These are phyloP conservation scores for Pyrus betulifolia DNA, from an alignment of 306 rosid genomes.

Conservation along the genomic window DNA sequence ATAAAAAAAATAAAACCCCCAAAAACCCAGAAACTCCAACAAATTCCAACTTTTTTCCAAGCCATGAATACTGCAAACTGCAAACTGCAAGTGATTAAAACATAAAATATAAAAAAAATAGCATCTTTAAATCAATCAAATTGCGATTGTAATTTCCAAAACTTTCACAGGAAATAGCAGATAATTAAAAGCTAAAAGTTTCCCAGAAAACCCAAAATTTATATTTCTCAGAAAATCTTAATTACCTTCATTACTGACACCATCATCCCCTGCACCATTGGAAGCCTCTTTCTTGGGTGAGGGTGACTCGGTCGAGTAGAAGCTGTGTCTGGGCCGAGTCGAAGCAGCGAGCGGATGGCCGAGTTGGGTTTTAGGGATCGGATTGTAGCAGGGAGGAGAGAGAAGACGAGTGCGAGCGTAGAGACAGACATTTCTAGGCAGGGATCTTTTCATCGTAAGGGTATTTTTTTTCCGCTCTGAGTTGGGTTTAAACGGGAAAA, in stretches of 20 bases:
- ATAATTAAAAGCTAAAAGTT: background rate
- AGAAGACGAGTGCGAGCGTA: constrained; percentile 30
- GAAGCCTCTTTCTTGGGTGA: constrained; percentile 1
- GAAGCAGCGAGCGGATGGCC: constrained; percentile 9
- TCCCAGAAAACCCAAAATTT: background rate
- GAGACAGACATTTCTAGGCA: constrained; percentile 34
- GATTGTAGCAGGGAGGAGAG: constrained; percentile 1
- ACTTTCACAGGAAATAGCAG: background rate
- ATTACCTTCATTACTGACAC: constrained; percentile 22
- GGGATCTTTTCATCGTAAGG: constrained; percentile 28
- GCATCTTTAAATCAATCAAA: background rate
- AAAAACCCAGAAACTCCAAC: background rate
- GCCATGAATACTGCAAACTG: background rate
- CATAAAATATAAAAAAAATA: no score
- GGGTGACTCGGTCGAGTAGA: constrained; percentile 37
- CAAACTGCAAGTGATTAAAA: background rate
- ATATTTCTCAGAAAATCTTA: background rate
- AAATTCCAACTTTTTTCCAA: background rate
- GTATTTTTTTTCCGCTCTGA: background rate
- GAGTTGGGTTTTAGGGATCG: background rate
- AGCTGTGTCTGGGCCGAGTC: constrained; percentile 23
- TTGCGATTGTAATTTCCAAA: background rate
- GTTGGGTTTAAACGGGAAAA: background rate
- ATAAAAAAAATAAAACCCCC: background rate
- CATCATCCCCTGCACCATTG: background rate